phyloP scores from a whole-genome alignment of 495 filamentous ascomycete species.

The Pseudoneurospora amorphoporcata region DNA sequence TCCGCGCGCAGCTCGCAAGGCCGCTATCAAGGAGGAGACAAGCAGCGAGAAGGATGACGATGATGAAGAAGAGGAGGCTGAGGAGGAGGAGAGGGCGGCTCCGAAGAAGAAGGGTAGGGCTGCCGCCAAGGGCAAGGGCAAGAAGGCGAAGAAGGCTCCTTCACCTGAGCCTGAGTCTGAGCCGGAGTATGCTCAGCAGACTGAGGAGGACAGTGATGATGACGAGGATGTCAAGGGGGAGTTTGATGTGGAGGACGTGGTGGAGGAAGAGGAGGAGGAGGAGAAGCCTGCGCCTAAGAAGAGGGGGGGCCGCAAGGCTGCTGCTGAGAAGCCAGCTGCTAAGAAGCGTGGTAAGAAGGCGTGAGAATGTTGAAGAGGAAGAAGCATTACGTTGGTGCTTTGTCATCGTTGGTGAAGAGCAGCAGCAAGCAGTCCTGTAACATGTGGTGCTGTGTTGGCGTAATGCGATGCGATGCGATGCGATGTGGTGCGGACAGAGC shows the following conservation, averaged over 20 bases:
- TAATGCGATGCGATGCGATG: neutral
- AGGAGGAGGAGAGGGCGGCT: neutral
- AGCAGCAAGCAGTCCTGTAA: neutral
- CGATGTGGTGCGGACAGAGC: neutral
- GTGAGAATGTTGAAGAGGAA: conserved; percentile 1
- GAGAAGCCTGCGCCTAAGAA: conserved; percentile 16
- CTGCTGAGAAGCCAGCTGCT: conserved; percentile 8
- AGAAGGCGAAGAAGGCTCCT: conserved; percentile 9
- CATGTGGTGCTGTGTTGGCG: too few relatives aligned
- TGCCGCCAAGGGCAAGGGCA: conserved; percentile 2
- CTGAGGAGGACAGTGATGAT: conserved; percentile 8
- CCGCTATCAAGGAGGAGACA: conserved; percentile 12
- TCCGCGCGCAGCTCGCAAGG: conserved; percentile 11
- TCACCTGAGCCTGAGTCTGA: conserved; percentile 9
- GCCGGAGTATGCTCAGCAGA: conserved; percentile 11
- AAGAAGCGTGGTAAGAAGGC: conserved; percentile 11
- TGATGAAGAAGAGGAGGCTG: conserved; percentile 8
- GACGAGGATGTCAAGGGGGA: neutral
- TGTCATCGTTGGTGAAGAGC: neutral
- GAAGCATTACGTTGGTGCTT: neutral
- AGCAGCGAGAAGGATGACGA: conserved; percentile 15
- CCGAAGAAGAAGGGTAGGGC: neutral
- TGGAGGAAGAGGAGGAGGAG: conserved; percentile 7
- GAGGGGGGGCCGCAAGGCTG: conserved; percentile 17
- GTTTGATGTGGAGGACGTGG: conserved; percentile 5